Evolutionary conservation across 495 filamentous ascomycete genomes (phyloP), one percentile per base, ranked within the genome.

Genomic region (Podospora anserina): DNA sequence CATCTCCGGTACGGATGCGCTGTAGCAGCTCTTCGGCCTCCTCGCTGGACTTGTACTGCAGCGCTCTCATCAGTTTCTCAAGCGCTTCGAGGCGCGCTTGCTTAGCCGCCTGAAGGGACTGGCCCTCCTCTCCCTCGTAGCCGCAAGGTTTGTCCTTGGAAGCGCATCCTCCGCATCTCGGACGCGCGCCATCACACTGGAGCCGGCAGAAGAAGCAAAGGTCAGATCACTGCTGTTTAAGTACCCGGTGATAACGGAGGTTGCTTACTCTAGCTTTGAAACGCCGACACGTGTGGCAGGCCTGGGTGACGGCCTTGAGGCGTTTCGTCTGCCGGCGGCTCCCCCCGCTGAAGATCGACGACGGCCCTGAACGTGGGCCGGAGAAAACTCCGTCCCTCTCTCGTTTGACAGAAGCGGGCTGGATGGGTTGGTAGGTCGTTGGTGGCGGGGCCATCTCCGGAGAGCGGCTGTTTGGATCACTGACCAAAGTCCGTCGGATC

Each of bases 71-170:
- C 13, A 76, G 34, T 44, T 69, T 70, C 69, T 77, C 74, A n/a
- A 77, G 62, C 4, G 62, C 66, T 27, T 69, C 70, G 2, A 77
- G 56, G 1, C 74, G 70, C 5, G 72, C 53, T 63, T 71, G 69
- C 60, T 70, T 70, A 20, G 72, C 72, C 0, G 69, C 70, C 16
- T 76, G 70, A 28, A 70, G 70, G 6, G 75, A 77, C 56, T 77
- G 75, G 61, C 75, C 74, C 4, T 62, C 74, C 26, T 76, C 70
- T 44, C 74, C 74, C n/a, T 76, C 72, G 34, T 76, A 77, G 20
- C 68, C 54, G 32, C 75, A 77, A 6, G 66, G 59, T 15, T 64
- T 58, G 2, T 54, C 55, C 56, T 70, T 71, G 18, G 70, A 34
- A 13, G 56, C 61, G 61, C 75, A 77, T 11, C 61, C 68, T 13